Evolutionary conservation across 345 rosid genomes (phyloP).

Genomic region (Alliaria petiolata): DNA sequence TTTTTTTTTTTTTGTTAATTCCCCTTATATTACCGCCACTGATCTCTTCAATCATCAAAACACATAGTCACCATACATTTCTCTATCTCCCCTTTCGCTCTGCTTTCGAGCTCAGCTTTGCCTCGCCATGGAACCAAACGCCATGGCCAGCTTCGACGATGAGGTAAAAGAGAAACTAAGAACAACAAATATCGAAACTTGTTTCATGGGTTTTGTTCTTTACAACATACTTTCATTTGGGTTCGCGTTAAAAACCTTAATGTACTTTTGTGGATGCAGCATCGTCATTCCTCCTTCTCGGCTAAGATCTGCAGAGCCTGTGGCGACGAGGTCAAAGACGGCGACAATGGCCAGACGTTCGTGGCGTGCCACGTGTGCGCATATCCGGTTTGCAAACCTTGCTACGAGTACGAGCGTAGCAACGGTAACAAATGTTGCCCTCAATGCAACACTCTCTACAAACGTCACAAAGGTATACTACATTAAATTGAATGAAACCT

Average conservation of each 20-base stretch:
- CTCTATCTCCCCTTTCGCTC: neutral
- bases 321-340: conserved; percentile 63
- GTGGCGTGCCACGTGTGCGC: conserved; percentile 78
- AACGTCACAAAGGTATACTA: conserved; percentile 86
- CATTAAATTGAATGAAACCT: neutral
- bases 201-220: conserved; percentile 1
- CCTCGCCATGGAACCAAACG: conserved; percentile 40
- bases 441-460: conserved; percentile 87
- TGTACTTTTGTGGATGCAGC: conserved; percentile 30
- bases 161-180: conserved; percentile 34
- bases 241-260: neutral
- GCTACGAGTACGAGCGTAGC: conserved; percentile 87
- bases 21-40: conserved; percentile 8
- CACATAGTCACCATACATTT: conserved; percentile 15
- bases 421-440: conserved; percentile 90
- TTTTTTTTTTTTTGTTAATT: no score
- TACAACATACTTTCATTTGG: neutral
- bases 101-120: conserved; percentile 6
- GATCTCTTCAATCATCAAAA: conserved; percentile 24
- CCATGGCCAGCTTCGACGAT: conserved; percentile 57
- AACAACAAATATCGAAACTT: neutral
- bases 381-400: conserved; percentile 85
- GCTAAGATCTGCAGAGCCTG: conserved; percentile 66
- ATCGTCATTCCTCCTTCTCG: conserved; percentile 38
- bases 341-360: conserved; percentile 56